Evolutionary conservation across 805 yeast genomes (phyloP).

Genomic region (Saturnispora silvae): DNA sequence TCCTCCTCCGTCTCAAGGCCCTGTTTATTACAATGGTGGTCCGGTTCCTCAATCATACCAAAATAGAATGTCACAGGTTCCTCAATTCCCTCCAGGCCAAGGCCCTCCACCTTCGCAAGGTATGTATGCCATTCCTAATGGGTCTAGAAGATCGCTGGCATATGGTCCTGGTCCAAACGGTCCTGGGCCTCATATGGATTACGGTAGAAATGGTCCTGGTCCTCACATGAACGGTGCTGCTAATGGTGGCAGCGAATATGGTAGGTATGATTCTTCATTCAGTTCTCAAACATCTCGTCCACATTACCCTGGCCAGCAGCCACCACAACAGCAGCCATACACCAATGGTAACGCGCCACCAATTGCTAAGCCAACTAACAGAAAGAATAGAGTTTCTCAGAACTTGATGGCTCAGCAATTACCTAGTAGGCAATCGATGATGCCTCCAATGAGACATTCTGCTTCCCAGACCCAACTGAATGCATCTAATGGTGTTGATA

Average conservation of each 20-base stretch:
- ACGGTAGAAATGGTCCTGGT: background rate
- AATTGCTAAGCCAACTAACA: constrained; percentile 26
- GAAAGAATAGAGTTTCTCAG: constrained; percentile 35
- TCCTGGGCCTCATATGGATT: background rate
- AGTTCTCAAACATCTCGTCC: constrained; percentile 9
- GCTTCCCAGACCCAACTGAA: background rate
- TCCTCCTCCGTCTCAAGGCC: constrained; percentile 16
- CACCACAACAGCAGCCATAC: too few relatives aligned
- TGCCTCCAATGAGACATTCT: constrained; percentile 14
- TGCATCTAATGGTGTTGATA: too few relatives aligned
- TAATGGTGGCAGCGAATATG: background rate
- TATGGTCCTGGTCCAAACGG: background rate
- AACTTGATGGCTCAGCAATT: constrained; percentile 20
- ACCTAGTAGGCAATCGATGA: constrained; percentile 23
- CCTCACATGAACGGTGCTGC: background rate
- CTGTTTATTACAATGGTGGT: constrained; percentile 3
- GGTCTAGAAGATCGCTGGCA: background rate
- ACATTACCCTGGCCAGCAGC: constrained; percentile 1
- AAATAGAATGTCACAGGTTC: too few relatives aligned
- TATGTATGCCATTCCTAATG: background rate
- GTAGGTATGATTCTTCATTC: constrained; percentile 10
- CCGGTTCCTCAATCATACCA: background rate
- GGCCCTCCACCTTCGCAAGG: background rate
- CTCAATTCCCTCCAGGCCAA: constrained; percentile 11
- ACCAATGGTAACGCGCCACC: too few relatives aligned